Evolutionary conservation across 1,284 basidiomycete genomes (phyloP).

Genomic region (Marasmius fiardii): DNA sequence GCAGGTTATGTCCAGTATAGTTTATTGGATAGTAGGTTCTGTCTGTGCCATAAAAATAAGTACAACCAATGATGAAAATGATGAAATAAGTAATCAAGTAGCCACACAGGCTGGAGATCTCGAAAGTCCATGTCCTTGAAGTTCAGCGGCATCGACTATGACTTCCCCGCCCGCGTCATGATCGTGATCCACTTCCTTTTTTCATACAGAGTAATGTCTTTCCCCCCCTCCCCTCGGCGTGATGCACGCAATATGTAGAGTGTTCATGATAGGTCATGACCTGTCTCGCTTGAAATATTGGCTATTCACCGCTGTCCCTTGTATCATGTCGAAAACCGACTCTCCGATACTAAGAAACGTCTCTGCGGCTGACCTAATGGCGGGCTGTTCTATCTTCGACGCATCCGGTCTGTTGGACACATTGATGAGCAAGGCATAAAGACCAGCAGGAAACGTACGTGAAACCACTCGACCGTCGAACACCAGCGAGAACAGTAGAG

Average conservation of each 20-base stretch:
- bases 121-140: too few relatives aligned
- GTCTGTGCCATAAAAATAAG: neutral
- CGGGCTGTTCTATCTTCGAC: conserved; percentile 69
- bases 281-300: conserved; percentile 55
- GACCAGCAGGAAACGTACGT: conserved; percentile 53
- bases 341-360: conserved; percentile 87
- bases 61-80: neutral
- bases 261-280: neutral
- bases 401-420: conserved; percentile 59
- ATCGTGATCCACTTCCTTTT: too few relatives aligned
- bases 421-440: neutral
- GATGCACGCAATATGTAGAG: neutral
- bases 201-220: neutral
- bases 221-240: neutral
- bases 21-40: neutral
- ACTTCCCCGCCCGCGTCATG: too few relatives aligned
- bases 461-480: conserved; percentile 89
- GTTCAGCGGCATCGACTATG: too few relatives aligned
- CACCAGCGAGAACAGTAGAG: conserved; percentile 88
- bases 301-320: conserved; percentile 80
- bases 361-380: conserved; percentile 71
- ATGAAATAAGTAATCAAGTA: too few relatives aligned
- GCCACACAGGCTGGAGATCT: too few relatives aligned
- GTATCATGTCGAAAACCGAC: conserved; percentile 81
- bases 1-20: neutral